These are phyloP conservation scores for Penicillium glabrum DNA, from an alignment of 2,329 filamentous ascomycete species.

Conservation along the genomic window DNA sequence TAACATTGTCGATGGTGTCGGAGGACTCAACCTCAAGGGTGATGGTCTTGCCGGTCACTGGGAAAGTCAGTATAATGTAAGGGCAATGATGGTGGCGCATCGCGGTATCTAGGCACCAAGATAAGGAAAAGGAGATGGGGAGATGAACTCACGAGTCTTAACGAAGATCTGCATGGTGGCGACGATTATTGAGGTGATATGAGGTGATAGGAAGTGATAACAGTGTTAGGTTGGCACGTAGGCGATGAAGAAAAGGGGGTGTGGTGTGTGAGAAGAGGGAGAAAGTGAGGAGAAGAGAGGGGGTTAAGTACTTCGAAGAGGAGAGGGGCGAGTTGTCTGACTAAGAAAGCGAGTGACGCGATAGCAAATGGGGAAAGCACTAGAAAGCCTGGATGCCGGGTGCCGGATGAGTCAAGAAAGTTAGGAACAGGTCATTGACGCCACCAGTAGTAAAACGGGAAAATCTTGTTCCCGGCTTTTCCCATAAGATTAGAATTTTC, in stretches of 20 bases:
- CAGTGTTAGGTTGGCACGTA: slow-evolving; percentile 10
- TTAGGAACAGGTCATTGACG: slow-evolving; percentile 18
- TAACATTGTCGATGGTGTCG: slow-evolving; percentile 55
- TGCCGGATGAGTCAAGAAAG: slow-evolving; percentile 29
- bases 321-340: slow-evolving; percentile 21
- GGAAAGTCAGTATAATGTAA: not conserved
- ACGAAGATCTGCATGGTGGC: slow-evolving; percentile 94
- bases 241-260: slow-evolving; percentile 11
- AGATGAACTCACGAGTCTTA: slow-evolving; percentile 75
- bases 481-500: not conserved
- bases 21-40: slow-evolving; percentile 53
- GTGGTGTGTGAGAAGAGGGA: not conserved
- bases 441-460: slow-evolving; percentile 12
- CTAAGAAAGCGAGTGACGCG: slow-evolving; percentile 9
- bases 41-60: slow-evolving; percentile 63
- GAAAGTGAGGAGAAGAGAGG: slow-evolving; percentile 16
- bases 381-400: slow-evolving; percentile 17
- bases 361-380: slow-evolving; percentile 21
- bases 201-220: not conserved
- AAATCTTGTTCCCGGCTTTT: slow-evolving; percentile 1
- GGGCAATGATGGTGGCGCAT: not conserved
- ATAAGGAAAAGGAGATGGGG: slow-evolving; percentile 15
- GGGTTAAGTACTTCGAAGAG: slow-evolving; percentile 22
- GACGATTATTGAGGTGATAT: slow-evolving; percentile 12
- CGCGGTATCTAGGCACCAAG: not conserved